Evolutionary conservation across 1,284 basidiomycete species (phyloP).

Genomic region (Cerioporus squamosus): DNA sequence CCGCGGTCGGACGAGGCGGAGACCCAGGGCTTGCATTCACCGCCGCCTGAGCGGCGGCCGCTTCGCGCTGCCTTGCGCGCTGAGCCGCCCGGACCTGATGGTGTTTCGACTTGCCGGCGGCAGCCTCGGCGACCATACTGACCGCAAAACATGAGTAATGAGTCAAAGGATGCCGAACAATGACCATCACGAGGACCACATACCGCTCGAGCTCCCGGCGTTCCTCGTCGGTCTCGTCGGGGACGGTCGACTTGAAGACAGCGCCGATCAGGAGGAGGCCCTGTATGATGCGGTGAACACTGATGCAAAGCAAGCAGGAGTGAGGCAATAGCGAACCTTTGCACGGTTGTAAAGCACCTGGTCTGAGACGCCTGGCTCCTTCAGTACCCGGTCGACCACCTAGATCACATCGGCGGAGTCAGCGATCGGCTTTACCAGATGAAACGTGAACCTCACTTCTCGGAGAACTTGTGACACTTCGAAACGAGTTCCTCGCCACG

Average conservation of each 20-base stretch:
- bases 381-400: slow-evolving; percentile 82
- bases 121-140: slow-evolving; percentile 41
- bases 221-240: slow-evolving; percentile 91
- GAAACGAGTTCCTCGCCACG: slow-evolving; percentile 93
- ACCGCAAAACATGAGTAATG: not conserved
- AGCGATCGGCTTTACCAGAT: not conserved
- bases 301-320: not conserved
- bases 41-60: not conserved
- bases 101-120: slow-evolving; percentile 64
- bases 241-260: slow-evolving; percentile 82
- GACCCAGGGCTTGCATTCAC: no score
- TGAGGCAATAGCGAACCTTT: slow-evolving; percentile 53
- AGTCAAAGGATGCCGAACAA: not conserved
- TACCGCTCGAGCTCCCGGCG: slow-evolving; percentile 90
- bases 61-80: slow-evolving; percentile 23
- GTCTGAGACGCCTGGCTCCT: slow-evolving; percentile 76
- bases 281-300: slow-evolving; percentile 38
- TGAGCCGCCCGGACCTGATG: slow-evolving; percentile 39
- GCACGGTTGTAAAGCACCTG: slow-evolving; percentile 77
- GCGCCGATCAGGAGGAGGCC: slow-evolving; percentile 84
- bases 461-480: slow-evolving; percentile 88
- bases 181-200: slow-evolving; percentile 14
- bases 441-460: slow-evolving; percentile 47
- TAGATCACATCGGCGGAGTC: not conserved
- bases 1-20: no score